Percentiles rank a stretch among this genome's conserved stretches.
These are phyloP conservation scores for Ustilago curta DNA, from an alignment of 1,284 basidiomycete genomes.

Conservation along the genomic window DNA sequence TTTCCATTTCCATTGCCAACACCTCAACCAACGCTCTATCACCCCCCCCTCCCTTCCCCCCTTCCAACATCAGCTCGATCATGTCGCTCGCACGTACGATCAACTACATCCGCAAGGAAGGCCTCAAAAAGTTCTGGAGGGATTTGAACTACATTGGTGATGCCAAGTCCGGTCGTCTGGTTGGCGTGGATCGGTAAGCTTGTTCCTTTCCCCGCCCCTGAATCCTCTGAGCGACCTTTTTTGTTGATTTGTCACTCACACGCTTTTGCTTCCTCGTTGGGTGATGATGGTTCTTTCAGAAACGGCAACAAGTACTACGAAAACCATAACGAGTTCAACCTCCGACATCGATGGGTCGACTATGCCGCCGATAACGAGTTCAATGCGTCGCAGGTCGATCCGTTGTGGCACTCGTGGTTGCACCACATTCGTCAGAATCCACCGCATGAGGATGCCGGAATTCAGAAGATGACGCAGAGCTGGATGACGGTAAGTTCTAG, in stretches of 20 bases:
- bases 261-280: too few species aligned
- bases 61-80: background rate
- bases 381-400: constrained; percentile 65
- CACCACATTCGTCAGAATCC: constrained; percentile 61
- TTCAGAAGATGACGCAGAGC: constrained; percentile 49
- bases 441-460: constrained; percentile 54
- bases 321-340: constrained; percentile 62
- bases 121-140: constrained; percentile 63
- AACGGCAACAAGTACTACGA: constrained; percentile 69
- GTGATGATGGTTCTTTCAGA: constrained; percentile 11
- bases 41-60: background rate
- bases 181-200: constrained; percentile 63
- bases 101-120: constrained; percentile 62
- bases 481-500: constrained; percentile 63
- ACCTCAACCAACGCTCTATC: background rate
- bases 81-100: constrained; percentile 67
- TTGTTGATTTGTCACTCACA: too few species aligned
- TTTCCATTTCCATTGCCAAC: constrained; percentile 1
- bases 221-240: too few species aligned
- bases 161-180: constrained; percentile 65
- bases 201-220: too few species aligned
- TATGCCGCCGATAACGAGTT: constrained; percentile 61
- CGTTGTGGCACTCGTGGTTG: constrained; percentile 67
- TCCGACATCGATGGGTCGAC: constrained; percentile 68
- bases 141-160: constrained; percentile 68